Evolutionary conservation across 306 rosid genomes (phyloP), one percentile per base, ranked within the genome.

Genomic region (Nissolia schottii): DNA sequence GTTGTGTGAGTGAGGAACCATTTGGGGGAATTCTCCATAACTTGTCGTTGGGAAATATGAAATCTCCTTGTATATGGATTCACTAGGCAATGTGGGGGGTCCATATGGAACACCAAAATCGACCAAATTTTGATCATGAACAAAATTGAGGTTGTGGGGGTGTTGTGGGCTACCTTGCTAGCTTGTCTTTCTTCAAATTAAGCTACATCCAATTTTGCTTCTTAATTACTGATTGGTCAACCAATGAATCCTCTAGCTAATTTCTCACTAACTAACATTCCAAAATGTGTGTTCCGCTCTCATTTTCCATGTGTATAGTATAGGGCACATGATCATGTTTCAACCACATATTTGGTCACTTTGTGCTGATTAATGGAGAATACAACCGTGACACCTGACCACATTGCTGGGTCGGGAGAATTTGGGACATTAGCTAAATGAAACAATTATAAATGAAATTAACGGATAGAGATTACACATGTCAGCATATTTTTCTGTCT

Each of bases 171-270:
- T 82, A 19, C 67, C 37, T 78, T 65, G 78, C 76, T 63, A 60
- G 13, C 60, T 76, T 84, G 85, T 83, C 89, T 82, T 79, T 56
- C 79, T n/a, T 72, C 87, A 68, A 67, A 74, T 74, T 53, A 74
- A 53, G 32, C 41, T 22, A 58, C 22, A 59, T 50, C 66, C 67
- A 3, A 68, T 83, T 77, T 67, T 76, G 38, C 28, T 72, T 59
- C 29, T 56, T 65, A 29, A 74, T 37, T 8, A 16, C 53, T 61
- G 43, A 59, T 81, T 73, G 70, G 19, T 77, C 81, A 59, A 67
- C 74, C 1, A 54, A 53, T 7, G 2, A 56, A 67, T 71, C 53
- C 34, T 51, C 35, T 20, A 51, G n/a, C n/a, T 51, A 32, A 37
- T 58, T 59, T 1, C 1, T 24, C 45, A 48, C 9, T 32, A 20